Evolutionary conservation across 106 monocot genomes (phyloP).

Genomic region (Dendrobium chrysotoxum): DNA sequence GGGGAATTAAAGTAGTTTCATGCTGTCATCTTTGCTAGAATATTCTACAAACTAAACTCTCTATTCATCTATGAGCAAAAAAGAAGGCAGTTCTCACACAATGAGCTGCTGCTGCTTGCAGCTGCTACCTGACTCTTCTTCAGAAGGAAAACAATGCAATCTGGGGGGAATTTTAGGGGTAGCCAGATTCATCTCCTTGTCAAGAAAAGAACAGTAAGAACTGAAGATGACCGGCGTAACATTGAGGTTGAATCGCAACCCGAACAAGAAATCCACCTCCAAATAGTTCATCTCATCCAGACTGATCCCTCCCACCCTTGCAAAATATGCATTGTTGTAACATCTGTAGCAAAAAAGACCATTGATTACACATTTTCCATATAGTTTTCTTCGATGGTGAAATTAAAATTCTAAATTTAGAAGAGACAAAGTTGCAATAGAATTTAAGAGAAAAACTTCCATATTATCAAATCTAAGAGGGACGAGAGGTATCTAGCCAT

Average conservation of each 20-base stretch:
- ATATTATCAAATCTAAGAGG: too few relatives aligned
- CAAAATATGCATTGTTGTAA: constrained; percentile 60
- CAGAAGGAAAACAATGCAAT: constrained; percentile 17
- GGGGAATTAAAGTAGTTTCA: too few relatives aligned
- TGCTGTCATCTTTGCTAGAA: too few relatives aligned
- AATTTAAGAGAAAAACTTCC: too few relatives aligned
- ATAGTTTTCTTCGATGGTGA: too few relatives aligned
- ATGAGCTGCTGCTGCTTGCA: constrained; percentile 4
- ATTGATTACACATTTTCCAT: too few relatives aligned
- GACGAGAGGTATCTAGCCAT: too few relatives aligned
- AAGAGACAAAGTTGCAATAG: too few relatives aligned
- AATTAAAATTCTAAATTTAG: too few relatives aligned
- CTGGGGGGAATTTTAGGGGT: constrained; percentile 6
- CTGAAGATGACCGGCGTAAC: constrained; percentile 48
- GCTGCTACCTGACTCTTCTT: constrained; percentile 14
- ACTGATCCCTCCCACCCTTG: constrained; percentile 78
- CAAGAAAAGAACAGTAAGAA: constrained; percentile 59
- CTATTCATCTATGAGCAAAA: not conserved
- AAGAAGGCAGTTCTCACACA: not conserved
- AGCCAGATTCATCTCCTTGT: constrained; percentile 29
- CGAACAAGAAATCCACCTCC: constrained; percentile 82
- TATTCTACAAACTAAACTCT: not conserved
- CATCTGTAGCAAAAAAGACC: not conserved
- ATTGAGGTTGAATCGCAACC: constrained; percentile 61
- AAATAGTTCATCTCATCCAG: constrained; percentile 77